phyloP scores from a whole-genome alignment of 768 basidiomycete genomes.

The Auricularia cornea region DNA sequence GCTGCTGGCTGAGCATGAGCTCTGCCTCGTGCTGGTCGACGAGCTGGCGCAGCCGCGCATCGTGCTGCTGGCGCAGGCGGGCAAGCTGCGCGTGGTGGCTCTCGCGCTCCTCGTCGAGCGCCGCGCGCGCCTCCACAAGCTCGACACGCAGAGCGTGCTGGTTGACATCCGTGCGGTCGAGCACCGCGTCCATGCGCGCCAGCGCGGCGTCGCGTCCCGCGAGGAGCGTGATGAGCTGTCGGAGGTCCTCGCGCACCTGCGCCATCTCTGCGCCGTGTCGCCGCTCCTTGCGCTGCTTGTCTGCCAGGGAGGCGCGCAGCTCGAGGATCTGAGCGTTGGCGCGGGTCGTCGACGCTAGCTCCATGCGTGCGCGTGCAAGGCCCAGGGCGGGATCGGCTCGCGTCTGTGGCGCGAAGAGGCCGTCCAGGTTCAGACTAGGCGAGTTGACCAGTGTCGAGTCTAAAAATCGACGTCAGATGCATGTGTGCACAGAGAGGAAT shows the following conservation, averaged over 20 bases:
- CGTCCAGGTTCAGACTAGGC: too few species aligned
- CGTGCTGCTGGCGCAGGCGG: background rate
- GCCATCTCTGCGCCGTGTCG: background rate
- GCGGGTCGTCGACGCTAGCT: background rate
- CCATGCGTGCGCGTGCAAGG: background rate
- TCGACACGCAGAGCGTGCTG: background rate
- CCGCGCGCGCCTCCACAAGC: background rate
- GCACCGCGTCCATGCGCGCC: background rate
- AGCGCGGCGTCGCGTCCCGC: background rate
- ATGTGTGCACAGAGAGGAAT: too few species aligned
- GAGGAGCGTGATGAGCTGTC: background rate
- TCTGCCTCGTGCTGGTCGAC: background rate
- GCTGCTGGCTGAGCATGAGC: background rate
- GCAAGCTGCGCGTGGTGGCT: background rate
- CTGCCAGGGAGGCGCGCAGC: background rate
- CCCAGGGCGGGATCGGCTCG: background rate
- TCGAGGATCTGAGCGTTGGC: background rate
- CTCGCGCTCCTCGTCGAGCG: background rate
- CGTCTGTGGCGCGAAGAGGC: too few species aligned
- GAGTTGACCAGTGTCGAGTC: too few species aligned
- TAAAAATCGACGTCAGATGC: too few species aligned
- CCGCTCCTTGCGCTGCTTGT: background rate
- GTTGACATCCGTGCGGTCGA: background rate
- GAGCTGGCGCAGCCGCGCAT: background rate
- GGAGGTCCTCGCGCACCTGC: background rate